These are phyloP conservation scores for Cucurbita pepo DNA, from an alignment of 306 rosid species.

Conservation along the genomic window DNA sequence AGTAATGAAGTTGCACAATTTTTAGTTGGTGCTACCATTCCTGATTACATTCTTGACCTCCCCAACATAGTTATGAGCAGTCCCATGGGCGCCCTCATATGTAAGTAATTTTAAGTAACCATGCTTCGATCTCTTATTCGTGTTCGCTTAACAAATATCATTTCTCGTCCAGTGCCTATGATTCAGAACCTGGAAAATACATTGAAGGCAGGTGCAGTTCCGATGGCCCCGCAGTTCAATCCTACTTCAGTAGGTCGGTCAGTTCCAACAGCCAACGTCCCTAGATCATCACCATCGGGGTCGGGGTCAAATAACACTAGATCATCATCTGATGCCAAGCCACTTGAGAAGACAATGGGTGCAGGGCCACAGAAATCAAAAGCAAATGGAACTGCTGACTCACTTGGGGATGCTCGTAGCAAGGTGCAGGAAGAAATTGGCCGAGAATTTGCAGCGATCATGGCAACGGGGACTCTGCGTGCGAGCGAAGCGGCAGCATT, in stretches of 20 bases:
- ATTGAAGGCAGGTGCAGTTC: slow-evolving; percentile 59
- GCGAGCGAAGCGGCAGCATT: slow-evolving; percentile 96
- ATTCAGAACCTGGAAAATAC: slow-evolving; percentile 79
- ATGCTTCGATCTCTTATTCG: background rate
- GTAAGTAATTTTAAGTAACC: slow-evolving; percentile 26
- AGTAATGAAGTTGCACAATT: slow-evolving; percentile 86
- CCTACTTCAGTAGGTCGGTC: slow-evolving; percentile 23
- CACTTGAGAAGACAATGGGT: slow-evolving; percentile 7
- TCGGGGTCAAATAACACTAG: background rate
- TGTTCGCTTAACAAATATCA: background rate
- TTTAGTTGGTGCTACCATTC: slow-evolving; percentile 68
- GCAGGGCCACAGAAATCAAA: slow-evolving; percentile 5
- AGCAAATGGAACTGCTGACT: slow-evolving; percentile 28
- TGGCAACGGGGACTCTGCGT: slow-evolving; percentile 79
- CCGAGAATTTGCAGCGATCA: slow-evolving; percentile 62
- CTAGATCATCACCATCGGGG: slow-evolving; percentile 6
- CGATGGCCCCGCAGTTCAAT: slow-evolving; percentile 66
- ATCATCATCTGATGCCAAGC: background rate
- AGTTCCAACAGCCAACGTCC: background rate
- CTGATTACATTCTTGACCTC: slow-evolving; percentile 67
- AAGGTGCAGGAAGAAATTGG: slow-evolving; percentile 81
- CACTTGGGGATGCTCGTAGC: slow-evolving; percentile 63
- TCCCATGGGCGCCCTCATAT: slow-evolving; percentile 69
- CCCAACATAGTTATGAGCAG: slow-evolving; percentile 80
- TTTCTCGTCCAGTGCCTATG: slow-evolving; percentile 69